Evolutionary conservation across 2,329 filamentous ascomycete genomes (phyloP).

Genomic region (Trichophyton schoenleinii): DNA sequence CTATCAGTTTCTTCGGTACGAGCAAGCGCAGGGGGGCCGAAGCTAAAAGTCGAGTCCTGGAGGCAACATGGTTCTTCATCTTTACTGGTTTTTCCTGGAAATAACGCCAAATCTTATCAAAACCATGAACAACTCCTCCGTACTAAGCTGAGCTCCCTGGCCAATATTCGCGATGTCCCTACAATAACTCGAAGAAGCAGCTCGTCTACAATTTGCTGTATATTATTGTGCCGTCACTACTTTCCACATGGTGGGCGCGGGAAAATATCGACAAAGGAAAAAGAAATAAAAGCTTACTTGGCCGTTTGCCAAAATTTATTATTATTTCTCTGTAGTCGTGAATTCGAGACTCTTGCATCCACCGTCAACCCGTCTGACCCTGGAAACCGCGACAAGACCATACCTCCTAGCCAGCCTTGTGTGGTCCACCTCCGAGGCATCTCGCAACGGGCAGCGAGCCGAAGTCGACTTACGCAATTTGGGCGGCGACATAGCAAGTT

Average conservation of each 20-base stretch:
- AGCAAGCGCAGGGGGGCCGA: background rate
- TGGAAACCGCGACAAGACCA: background rate
- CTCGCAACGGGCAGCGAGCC: no score
- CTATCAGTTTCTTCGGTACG: slow-evolving; percentile 1
- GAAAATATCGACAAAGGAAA: background rate
- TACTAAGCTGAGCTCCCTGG: background rate
- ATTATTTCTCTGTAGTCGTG: background rate
- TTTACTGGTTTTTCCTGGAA: background rate
- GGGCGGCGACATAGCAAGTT: background rate
- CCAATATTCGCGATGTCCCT: background rate
- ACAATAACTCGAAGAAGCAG: background rate
- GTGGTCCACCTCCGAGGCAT: background rate
- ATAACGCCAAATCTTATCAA: background rate
- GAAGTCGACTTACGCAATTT: background rate
- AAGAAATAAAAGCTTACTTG: background rate
- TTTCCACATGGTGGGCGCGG: background rate
- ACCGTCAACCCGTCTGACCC: no score
- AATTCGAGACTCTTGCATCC: no score
- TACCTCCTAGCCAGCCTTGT: background rate
- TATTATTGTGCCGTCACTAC: background rate
- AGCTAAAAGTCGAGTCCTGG: background rate
- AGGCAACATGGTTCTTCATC: background rate
- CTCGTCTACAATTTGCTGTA: background rate
- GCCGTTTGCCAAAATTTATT: background rate
- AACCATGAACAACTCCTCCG: background rate